These are phyloP conservation scores for Lipomyces japonicus DNA, from an alignment of 805 yeast species.

Conservation along the genomic window DNA sequence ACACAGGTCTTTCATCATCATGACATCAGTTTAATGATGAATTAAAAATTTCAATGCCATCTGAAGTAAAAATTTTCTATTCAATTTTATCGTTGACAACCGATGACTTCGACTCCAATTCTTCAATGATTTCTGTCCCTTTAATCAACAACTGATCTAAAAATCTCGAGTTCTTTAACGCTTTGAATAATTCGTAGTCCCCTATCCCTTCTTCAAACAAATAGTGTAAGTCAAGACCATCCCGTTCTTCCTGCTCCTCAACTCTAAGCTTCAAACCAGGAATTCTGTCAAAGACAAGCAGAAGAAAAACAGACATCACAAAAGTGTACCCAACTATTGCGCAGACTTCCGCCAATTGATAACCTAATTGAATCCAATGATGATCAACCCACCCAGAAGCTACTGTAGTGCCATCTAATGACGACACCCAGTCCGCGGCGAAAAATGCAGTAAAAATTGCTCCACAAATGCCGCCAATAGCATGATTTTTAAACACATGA, in stretches of 20 bases:
- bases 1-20: too few relatives aligned
- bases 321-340: conserved; percentile 76
- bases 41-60: too few relatives aligned
- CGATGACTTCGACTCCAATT: background rate
- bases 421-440: conserved; percentile 81
- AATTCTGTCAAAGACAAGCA: conserved; percentile 63
- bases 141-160: conserved; percentile 2
- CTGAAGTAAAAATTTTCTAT: too few relatives aligned
- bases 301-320: conserved; percentile 62
- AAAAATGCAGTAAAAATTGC: conserved; percentile 83
- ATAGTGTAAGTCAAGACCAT: conserved; percentile 69
- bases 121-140: background rate
- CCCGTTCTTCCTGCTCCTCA: conserved; percentile 77
- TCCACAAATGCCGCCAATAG: conserved; percentile 84
- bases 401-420: conserved; percentile 53
- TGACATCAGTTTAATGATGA: too few relatives aligned
- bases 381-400: conserved; percentile 77
- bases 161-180: conserved; percentile 7
- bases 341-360: conserved; percentile 75
- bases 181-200: conserved; percentile 19
- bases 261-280: conserved; percentile 82
- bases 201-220: conserved; percentile 29
- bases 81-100: too few relatives aligned
- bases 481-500: conserved; percentile 90
- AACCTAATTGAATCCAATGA: conserved; percentile 76